Base-by-base conservation (phyloP, 1,284 basidiomycete genomes). In the Neotropicomus parvogracilis region DNA sequence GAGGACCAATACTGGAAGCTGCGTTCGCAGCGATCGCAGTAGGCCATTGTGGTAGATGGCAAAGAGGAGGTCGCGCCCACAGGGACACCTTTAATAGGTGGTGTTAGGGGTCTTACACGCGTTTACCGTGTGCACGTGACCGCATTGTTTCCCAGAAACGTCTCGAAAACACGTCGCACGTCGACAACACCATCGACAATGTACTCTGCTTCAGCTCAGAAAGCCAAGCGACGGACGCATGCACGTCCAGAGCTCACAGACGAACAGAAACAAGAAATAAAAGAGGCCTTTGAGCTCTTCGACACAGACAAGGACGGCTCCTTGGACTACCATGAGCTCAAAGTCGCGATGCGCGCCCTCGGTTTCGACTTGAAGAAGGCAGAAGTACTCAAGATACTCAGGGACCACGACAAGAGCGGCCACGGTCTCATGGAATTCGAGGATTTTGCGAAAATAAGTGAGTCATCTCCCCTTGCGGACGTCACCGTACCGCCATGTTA, bases 301-400 rank as follows among this genome's bases (percentile, higher is more conserved):
- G 97, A 99, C 72, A 92, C 93, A 28, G 95, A 99, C 78, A 97
- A 97, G 75, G 95, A 99, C 64, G 92, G 93, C n/a, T 85, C 79
- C 44, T 78, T 97, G 53, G 94, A 95, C 72, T 99, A 98, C 71
- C 95, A 99, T 71, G 97, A 99, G 70, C 80, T 99, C 60, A 98
- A 98, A 68, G 97, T 99, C 56, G 94, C 95, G 37, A 94, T 99
- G 91, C 81, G 97, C 40, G 97, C 97, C 4, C 74, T 99, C 39
- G 97, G 97, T 1, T 99, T 99, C 65, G 97, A 98, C 68, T 70
- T 97, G 68, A 97, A 98, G 75, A 99, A 99, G 73, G 91, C 92
- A 0, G 97, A 99, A 70, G 95, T 99, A 44, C 74, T 99, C 57
- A 98, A 98, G 70, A 78, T 99, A 40, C 74, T 99, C 51, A 77